phyloP scores from a whole-genome alignment of 768 basidiomycete genomes.

The Hemileccinum rubropunctum region DNA sequence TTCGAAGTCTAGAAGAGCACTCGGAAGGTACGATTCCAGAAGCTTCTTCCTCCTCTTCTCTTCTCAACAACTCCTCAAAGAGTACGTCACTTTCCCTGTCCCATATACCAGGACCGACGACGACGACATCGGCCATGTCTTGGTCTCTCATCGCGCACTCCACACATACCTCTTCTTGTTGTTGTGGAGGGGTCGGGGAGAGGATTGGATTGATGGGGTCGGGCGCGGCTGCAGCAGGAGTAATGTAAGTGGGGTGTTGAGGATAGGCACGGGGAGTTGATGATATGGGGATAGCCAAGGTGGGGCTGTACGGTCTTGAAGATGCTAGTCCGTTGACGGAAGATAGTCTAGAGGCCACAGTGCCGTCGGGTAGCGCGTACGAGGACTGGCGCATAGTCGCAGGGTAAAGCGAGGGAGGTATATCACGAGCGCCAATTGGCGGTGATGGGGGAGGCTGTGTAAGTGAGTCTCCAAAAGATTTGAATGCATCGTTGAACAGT shows the following conservation, averaged over 20 bases:
- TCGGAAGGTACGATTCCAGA: conserved; percentile 47
- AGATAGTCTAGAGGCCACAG: conserved; percentile 33
- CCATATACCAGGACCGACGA: conserved; percentile 85
- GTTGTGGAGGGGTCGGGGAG: conserved; percentile 48
- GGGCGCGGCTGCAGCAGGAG: conserved; percentile 46
- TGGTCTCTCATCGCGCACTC: conserved; percentile 99
- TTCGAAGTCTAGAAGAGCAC: conserved; percentile 55
- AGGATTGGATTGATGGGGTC: conserved; percentile 62
- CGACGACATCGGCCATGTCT: conserved; percentile 96
- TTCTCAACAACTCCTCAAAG: conserved; percentile 71
- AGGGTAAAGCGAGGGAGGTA: conserved; percentile 36
- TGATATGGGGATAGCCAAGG: conserved; percentile 52
- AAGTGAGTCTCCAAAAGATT: conserved; percentile 29
- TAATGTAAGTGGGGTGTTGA: conserved; percentile 77
- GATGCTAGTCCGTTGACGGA: conserved; percentile 58
- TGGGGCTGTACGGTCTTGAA: conserved; percentile 48
- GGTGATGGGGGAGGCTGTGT: conserved; percentile 24
- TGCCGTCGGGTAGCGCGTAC: conserved; percentile 36
- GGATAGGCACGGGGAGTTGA: conserved; percentile 64
- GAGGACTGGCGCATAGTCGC: conserved; percentile 47
- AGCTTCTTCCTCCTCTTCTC: conserved; percentile 69
- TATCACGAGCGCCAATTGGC: conserved; percentile 19
- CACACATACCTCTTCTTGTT: conserved; percentile 83
- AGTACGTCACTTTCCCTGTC: conserved; percentile 83
- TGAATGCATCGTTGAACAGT: conserved; percentile 30